phyloP scores from a whole-genome alignment of 1,139 yeast species.

The Pichia sp. region DNA sequence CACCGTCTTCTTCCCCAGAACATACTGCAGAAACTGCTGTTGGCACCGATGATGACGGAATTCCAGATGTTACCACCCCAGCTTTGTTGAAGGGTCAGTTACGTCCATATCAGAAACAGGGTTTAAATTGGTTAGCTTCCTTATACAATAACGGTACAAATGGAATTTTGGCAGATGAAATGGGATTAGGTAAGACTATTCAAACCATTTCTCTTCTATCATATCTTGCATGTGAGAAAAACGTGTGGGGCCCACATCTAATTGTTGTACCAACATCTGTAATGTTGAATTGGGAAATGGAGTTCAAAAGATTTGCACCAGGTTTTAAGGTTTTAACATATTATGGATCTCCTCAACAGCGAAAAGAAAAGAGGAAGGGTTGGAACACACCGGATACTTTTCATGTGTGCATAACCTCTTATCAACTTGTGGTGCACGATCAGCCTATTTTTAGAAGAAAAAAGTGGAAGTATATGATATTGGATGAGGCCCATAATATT shows the following conservation, averaged over 20 bases:
- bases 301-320: slow-evolving; percentile 96
- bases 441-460: slow-evolving; percentile 90
- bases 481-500: slow-evolving; percentile 98
- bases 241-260: slow-evolving; percentile 96
- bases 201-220: slow-evolving; percentile 88
- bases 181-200: slow-evolving; percentile 94
- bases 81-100: slow-evolving; percentile 74
- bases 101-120: slow-evolving; percentile 92
- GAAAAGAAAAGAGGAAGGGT: slow-evolving; percentile 92
- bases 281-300: slow-evolving; percentile 99
- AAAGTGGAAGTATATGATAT: slow-evolving; percentile 92
- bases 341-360: slow-evolving; percentile 96
- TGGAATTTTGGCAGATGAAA: slow-evolving; percentile 96
- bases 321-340: slow-evolving; percentile 94
- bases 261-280: slow-evolving; percentile 98
- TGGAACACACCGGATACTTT: slow-evolving; percentile 97
- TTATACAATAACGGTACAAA: slow-evolving; percentile 88
- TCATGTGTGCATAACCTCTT: slow-evolving; percentile 95
- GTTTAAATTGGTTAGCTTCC: slow-evolving; percentile 95
- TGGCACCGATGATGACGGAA: slow-evolving; percentile 31
- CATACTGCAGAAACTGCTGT: slow-evolving; percentile 16
- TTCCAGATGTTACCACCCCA: slow-evolving; percentile 67
- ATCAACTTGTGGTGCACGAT: slow-evolving; percentile 94
- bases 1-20: slow-evolving; percentile 30
- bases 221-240: slow-evolving; percentile 88